Conservation (phyloP, 2,329 filamentous ascomycete species). For the Fonsecaea pugnacius region DNA sequence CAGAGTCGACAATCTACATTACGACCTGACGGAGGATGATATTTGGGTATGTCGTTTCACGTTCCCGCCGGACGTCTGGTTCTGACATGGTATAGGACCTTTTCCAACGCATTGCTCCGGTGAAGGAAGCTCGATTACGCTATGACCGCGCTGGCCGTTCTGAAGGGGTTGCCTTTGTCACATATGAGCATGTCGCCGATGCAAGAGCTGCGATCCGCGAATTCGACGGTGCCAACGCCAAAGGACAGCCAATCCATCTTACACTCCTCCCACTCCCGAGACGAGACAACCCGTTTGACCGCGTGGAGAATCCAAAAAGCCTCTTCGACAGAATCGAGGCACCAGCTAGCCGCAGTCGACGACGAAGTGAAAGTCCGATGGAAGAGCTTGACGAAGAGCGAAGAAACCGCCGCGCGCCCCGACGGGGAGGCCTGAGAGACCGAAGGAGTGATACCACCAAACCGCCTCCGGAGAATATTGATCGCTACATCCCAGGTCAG, state of each 20-base stretch:
- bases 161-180: conserved; percentile 81
- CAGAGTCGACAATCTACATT: conserved; percentile 87
- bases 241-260: conserved; percentile 81
- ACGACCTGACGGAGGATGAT: conserved; percentile 84
- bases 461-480: conserved; percentile 69
- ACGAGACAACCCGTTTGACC: conserved; percentile 53
- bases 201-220: conserved; percentile 75
- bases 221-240: conserved; percentile 88
- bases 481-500: conserved; percentile 75
- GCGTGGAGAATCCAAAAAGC: conserved; percentile 59
- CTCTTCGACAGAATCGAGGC: conserved; percentile 68
- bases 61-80: not conserved
- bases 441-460: conserved; percentile 60
- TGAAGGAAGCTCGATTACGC: conserved; percentile 69
- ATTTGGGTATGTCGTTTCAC: conserved; percentile 64
- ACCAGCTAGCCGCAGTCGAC: conserved; percentile 44
- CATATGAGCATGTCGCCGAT: conserved; percentile 72
- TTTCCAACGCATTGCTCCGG: conserved; percentile 75
- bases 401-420: conserved; percentile 46
- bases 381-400: conserved; percentile 45
- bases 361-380: conserved; percentile 50
- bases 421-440: conserved; percentile 47
- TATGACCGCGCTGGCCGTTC: conserved; percentile 91
- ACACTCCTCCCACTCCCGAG: conserved; percentile 64
- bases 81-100: conserved; percentile 65